Percentiles rank a stretch among this genome's conserved stretches.
Evolutionary conservation across 495 filamentous ascomycete genomes (phyloP).

Genomic region (Trichoderma virens): DNA sequence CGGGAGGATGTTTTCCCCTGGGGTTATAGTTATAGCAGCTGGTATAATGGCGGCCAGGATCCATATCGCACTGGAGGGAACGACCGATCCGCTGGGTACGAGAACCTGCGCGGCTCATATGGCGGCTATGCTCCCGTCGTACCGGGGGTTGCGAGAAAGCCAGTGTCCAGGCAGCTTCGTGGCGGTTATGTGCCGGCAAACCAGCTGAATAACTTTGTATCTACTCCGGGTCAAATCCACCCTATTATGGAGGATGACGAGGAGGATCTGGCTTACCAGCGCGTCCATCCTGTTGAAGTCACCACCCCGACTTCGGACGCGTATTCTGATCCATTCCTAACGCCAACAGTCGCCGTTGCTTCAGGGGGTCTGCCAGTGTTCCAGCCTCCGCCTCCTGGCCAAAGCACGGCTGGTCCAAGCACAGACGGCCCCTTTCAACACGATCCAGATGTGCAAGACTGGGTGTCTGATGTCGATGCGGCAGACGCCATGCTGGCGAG

Average conservation of each 20-base stretch:
- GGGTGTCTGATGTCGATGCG: slow-evolving; percentile 54
- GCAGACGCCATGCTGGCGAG: slow-evolving; percentile 39
- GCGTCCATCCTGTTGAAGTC: slow-evolving; percentile 20
- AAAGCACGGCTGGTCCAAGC: slow-evolving; percentile 17
- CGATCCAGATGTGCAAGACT: slow-evolving; percentile 49
- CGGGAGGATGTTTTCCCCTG: slow-evolving; percentile 28
- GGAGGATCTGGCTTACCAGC: slow-evolving; percentile 42
- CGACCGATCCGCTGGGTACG: slow-evolving; percentile 34
- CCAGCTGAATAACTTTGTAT: slow-evolving; percentile 12
- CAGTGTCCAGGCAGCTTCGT: slow-evolving; percentile 19
- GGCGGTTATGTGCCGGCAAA: slow-evolving; percentile 26
- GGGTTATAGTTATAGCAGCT: slow-evolving; percentile 20
- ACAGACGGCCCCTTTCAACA: slow-evolving; percentile 25
- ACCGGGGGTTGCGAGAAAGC: slow-evolving; percentile 16
- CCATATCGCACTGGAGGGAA: slow-evolving; percentile 27
- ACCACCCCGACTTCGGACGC: slow-evolving; percentile 10
- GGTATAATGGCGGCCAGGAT: slow-evolving; percentile 37
- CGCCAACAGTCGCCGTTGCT: slow-evolving; percentile 23
- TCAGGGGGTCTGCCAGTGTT: slow-evolving; percentile 13
- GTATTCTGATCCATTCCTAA: slow-evolving; percentile 37
- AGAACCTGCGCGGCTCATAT: slow-evolving; percentile 27
- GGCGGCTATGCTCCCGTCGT: slow-evolving; percentile 1
- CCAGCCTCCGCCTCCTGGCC: slow-evolving; percentile 14
- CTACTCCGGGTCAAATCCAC: slow-evolving; percentile 35
- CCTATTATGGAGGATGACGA: slow-evolving; percentile 61